Percentiles rank a stretch among this genome's conserved stretches.
Conservation (phyloP, 176 grass and related monocot genomes). For the Oryza glaberrima region DNA sequence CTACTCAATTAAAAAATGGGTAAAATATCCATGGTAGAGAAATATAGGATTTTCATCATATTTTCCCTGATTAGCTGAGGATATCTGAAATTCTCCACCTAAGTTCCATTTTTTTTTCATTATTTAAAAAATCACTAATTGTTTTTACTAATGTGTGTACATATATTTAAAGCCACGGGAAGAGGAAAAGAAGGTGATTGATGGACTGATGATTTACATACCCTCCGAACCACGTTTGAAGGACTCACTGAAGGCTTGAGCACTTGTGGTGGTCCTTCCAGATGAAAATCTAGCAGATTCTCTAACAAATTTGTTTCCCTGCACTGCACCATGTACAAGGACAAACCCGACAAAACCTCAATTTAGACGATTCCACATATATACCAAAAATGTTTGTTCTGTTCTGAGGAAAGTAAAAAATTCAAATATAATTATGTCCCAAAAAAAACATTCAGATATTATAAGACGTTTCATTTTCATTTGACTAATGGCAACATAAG, state of each 20-base stretch:
- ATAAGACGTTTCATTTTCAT: background rate
- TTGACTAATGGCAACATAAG: slow-evolving; percentile 15
- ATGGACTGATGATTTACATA: background rate
- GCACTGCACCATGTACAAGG: slow-evolving; percentile 47
- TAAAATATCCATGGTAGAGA: background rate
- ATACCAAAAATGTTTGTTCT: slow-evolving; percentile 13
- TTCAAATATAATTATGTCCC: background rate
- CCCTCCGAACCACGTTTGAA: slow-evolving; percentile 51
- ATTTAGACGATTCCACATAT: background rate
- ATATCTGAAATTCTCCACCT: background rate
- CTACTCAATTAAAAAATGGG: background rate
- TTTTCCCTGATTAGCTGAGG: background rate
- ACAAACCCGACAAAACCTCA: background rate
- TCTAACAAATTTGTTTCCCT: slow-evolving; percentile 64
- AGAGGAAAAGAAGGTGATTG: background rate
- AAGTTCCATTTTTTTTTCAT: background rate
- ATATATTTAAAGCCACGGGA: background rate
- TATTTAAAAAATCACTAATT: background rate
- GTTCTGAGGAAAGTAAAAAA: background rate
- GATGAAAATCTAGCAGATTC: slow-evolving; percentile 69
- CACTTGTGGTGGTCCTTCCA: slow-evolving; percentile 38
- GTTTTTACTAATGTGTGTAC: background rate
- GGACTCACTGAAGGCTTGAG: slow-evolving; percentile 47
- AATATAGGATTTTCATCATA: background rate
- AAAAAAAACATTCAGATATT: background rate